phyloP scores from a whole-genome alignment of 2,329 filamentous ascomycete genomes.

The Ilyonectria robusta region DNA sequence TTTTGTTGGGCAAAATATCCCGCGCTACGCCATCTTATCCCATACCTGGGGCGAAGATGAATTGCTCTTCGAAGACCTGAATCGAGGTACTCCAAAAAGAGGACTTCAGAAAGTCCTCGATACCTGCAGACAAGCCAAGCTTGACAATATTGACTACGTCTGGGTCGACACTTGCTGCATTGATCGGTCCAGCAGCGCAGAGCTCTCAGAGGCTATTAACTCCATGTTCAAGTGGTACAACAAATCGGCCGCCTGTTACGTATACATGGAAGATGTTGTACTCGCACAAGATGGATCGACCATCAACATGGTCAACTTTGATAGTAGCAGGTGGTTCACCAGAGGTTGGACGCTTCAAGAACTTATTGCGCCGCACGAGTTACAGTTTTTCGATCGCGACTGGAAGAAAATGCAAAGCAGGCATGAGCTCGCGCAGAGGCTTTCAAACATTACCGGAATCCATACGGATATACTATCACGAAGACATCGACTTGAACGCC shows the following conservation, averaged over 20 bases:
- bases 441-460: slow-evolving; percentile 42
- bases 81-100: slow-evolving; percentile 31
- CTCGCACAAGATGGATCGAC: slow-evolving; percentile 18
- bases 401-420: slow-evolving; percentile 39
- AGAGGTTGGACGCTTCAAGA: slow-evolving; percentile 21
- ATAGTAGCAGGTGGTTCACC: slow-evolving; percentile 45
- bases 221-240: slow-evolving; percentile 47
- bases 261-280: slow-evolving; percentile 42
- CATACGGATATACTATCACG: slow-evolving; percentile 8
- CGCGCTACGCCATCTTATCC: slow-evolving; percentile 44
- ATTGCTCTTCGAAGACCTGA: slow-evolving; percentile 40
- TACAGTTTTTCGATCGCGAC: slow-evolving; percentile 44
- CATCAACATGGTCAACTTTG: slow-evolving; percentile 21
- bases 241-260: slow-evolving; percentile 39
- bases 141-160: slow-evolving; percentile 38
- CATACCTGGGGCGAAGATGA: slow-evolving; percentile 47
- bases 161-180: slow-evolving; percentile 48
- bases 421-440: slow-evolving; percentile 30
- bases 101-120: slow-evolving; percentile 40
- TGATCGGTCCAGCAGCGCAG: slow-evolving; percentile 43
- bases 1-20: slow-evolving; percentile 30
- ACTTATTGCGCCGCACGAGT: slow-evolving; percentile 42
- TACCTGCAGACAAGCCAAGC: slow-evolving; percentile 38
- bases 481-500: slow-evolving; percentile 2
- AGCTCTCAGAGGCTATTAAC: slow-evolving; percentile 44